These are phyloP conservation scores for Ilyonectria destructans DNA, from an alignment of 2,329 filamentous ascomycete genomes.

Conservation along the genomic window DNA sequence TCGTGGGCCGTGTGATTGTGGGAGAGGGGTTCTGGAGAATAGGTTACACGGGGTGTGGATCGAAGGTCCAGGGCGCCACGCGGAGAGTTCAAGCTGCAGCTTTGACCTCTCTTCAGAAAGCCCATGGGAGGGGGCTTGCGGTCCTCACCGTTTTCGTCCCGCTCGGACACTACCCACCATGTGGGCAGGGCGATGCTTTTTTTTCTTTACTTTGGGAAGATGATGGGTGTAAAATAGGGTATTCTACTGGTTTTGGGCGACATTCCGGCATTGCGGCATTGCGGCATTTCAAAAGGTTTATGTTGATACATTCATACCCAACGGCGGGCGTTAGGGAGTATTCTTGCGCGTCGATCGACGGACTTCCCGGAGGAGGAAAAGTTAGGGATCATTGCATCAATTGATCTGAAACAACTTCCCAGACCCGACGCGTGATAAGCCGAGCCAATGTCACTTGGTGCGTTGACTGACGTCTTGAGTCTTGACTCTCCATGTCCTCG, in stretches of 20 bases:
- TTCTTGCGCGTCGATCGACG: slow-evolving; percentile 7
- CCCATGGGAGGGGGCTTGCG: slow-evolving; percentile 22
- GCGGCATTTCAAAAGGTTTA: slow-evolving; percentile 22
- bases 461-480: neutral
- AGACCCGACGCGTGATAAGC: slow-evolving; percentile 12
- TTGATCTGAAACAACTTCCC: slow-evolving; percentile 26
- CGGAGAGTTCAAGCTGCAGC: slow-evolving; percentile 34
- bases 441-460: neutral
- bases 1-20: slow-evolving; percentile 17
- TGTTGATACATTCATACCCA: slow-evolving; percentile 27
- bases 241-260: slow-evolving; percentile 9
- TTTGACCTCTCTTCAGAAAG: slow-evolving; percentile 31
- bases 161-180: slow-evolving; percentile 29
- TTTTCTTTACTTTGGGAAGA: neutral
- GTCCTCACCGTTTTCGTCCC: slow-evolving; percentile 29
- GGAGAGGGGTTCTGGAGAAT: slow-evolving; percentile 13
- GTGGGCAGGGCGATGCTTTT: slow-evolving; percentile 11
- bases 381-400: slow-evolving; percentile 25
- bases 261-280: neutral
- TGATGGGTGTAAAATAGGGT: neutral
- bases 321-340: slow-evolving; percentile 27
- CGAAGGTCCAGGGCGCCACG: slow-evolving; percentile 20
- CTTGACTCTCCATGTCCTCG: neutral
- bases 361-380: slow-evolving; percentile 1
- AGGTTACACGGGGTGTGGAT: slow-evolving; percentile 31